A percentile compares a stretch with the other conserved stretches of the same genome.
Evolutionary conservation across 192 early-diverging fungal species (phyloP).

Genomic region (Backusella australiensis): DNA sequence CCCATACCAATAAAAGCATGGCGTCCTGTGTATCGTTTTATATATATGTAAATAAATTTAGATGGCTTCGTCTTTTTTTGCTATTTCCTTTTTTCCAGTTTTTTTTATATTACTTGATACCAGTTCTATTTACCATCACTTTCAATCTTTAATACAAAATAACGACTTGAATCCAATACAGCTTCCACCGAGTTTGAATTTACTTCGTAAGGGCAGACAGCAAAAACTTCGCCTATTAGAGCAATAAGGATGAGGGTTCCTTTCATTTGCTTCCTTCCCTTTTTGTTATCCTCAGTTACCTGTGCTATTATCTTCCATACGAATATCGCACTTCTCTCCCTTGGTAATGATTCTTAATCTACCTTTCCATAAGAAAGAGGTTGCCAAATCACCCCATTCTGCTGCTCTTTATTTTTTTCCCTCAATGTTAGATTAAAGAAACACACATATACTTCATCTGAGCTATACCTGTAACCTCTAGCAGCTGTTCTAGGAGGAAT

Average conservation of each 20-base stretch:
- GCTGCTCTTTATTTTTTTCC: slow-evolving; percentile 46
- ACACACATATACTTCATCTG: not conserved
- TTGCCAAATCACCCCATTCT: slow-evolving; percentile 78
- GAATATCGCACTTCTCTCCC: slow-evolving; percentile 66
- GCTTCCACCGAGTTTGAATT: slow-evolving; percentile 69
- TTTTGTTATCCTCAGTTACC: slow-evolving; percentile 28
- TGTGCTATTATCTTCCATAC: slow-evolving; percentile 66
- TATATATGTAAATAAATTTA: not conserved
- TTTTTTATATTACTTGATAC: not conserved
- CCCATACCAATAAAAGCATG: slow-evolving; percentile 87
- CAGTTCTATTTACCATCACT: slow-evolving; percentile 45
- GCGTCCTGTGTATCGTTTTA: slow-evolving; percentile 41
- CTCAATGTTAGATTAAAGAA: not conserved
- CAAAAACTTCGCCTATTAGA: slow-evolving; percentile 76
- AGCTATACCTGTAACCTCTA: slow-evolving; percentile 59
- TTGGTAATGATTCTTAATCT: slow-evolving; percentile 69
- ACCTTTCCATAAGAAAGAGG: slow-evolving; percentile 73
- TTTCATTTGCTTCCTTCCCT: not conserved
- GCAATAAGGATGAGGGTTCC: not conserved
- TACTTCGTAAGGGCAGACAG: slow-evolving; percentile 70
- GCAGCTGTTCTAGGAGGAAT: slow-evolving; percentile 71
- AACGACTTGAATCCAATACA: slow-evolving; percentile 80
- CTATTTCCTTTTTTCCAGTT: not conserved
- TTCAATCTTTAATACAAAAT: slow-evolving; percentile 83
- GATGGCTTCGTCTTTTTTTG: not conserved